phyloP scores from a whole-genome alignment of 495 filamentous ascomycete genomes.

The Viridothelium virens region DNA sequence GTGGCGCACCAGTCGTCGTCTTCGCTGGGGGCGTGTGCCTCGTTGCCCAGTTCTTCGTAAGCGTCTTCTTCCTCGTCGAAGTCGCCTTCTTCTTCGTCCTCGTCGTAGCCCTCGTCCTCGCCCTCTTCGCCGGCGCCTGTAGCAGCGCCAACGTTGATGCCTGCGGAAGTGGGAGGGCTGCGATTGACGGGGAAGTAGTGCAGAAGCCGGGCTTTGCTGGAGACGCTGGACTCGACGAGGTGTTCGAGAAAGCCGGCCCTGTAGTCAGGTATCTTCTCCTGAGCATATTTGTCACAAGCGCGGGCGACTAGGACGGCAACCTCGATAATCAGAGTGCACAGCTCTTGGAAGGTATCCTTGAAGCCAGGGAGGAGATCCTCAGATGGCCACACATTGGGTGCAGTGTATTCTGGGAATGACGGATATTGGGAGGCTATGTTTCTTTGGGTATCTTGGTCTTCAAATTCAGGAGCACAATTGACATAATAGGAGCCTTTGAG shows the following conservation, averaged over 20 bases:
- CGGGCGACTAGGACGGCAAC: constrained; percentile 76
- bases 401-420: constrained; percentile 54
- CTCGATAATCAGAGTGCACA: constrained; percentile 82
- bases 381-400: constrained; percentile 77
- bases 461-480: constrained; percentile 59
- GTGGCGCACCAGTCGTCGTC: constrained; percentile 96
- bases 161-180: constrained; percentile 17
- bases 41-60: constrained; percentile 31
- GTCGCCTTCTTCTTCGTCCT: constrained; percentile 6
- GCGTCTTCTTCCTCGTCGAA: constrained; percentile 12
- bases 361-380: constrained; percentile 63
- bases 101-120: constrained; percentile 15
- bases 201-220: constrained; percentile 83
- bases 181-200: constrained; percentile 76
- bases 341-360: constrained; percentile 57
- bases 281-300: constrained; percentile 81
- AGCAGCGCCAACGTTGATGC: constrained; percentile 8
- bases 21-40: constrained; percentile 28
- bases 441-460: constrained; percentile 20
- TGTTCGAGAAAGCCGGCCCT: constrained; percentile 69
- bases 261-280: constrained; percentile 67
- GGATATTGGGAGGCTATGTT: constrained; percentile 34
- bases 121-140: constrained; percentile 6
- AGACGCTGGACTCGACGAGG: constrained; percentile 75
- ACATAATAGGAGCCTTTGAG: constrained; percentile 95